These are phyloP conservation scores for Heliocybe sulcata DNA, from an alignment of 1,284 basidiomycete species.

Conservation along the genomic window DNA sequence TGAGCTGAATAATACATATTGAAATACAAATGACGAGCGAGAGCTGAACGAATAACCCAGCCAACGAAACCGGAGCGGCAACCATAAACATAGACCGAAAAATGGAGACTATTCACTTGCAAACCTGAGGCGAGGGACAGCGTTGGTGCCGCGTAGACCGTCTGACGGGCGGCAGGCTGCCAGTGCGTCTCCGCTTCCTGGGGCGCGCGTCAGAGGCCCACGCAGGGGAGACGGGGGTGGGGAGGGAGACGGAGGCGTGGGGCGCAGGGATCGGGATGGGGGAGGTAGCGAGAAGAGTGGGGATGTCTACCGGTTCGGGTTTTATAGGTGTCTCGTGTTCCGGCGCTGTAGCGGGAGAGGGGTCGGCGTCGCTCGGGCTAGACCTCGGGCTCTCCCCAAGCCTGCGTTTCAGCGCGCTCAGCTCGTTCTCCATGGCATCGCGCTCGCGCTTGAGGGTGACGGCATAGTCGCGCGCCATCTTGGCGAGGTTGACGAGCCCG, in stretches of 20 bases:
- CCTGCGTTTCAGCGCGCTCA: slow-evolving; percentile 23
- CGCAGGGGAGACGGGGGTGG: neutral
- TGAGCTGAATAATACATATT: too few relatives aligned
- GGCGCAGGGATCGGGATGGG: neutral
- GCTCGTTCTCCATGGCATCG: slow-evolving; percentile 30
- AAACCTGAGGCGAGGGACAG: neutral
- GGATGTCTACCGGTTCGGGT: neutral
- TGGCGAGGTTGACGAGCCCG: slow-evolving; percentile 41
- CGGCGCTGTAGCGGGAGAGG: neutral
- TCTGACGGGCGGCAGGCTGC: neutral
- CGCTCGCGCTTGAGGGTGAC: slow-evolving; percentile 36
- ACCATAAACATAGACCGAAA: too few relatives aligned
- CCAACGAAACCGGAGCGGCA: too few relatives aligned
- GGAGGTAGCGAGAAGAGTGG: neutral
- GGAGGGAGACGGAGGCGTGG: neutral
- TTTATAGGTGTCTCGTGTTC: neutral
- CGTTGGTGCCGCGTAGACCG: neutral
- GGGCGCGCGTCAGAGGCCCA: neutral
- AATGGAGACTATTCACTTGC: too few relatives aligned
- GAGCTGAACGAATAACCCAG: too few relatives aligned
- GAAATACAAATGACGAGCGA: too few relatives aligned
- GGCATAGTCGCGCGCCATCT: slow-evolving; percentile 40
- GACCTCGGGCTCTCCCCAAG: neutral
- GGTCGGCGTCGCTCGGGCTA: neutral
- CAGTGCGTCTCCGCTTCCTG: neutral